phyloP scores from a whole-genome alignment of 805 yeast species.

The Millerozyma miso region DNA sequence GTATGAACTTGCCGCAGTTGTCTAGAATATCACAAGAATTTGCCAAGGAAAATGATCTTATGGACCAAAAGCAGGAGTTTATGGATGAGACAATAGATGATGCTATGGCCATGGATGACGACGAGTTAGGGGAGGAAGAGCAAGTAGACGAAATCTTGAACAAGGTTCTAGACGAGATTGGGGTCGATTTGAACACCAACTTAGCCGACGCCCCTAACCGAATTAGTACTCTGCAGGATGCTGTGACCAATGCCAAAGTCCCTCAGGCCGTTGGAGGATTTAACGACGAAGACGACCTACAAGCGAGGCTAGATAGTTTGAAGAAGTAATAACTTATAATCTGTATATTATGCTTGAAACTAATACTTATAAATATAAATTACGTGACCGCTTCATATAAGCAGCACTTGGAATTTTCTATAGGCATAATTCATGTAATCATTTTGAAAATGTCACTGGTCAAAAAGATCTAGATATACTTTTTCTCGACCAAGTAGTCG shows the following conservation, averaged over 20 bases:
- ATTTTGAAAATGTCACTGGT: too few species aligned
- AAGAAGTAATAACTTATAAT: slow-evolving; percentile 41
- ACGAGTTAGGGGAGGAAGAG: slow-evolving; percentile 74
- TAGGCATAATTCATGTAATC: too few species aligned
- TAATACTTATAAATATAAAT: too few species aligned
- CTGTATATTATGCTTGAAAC: not conserved
- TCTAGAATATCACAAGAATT: slow-evolving; percentile 92
- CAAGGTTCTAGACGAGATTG: slow-evolving; percentile 93
- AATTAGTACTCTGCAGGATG: slow-evolving; percentile 31
- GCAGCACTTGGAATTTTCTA: not conserved
- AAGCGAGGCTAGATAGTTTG: slow-evolving; percentile 80
- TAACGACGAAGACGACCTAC: slow-evolving; percentile 73
- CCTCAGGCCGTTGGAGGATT: slow-evolving; percentile 53
- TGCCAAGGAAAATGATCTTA: slow-evolving; percentile 87
- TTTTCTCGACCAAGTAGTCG: slow-evolving; percentile 57
- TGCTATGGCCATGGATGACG: slow-evolving; percentile 81
- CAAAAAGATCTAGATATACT: slow-evolving; percentile 27
- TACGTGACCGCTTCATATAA: not conserved
- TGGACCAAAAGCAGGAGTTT: slow-evolving; percentile 98
- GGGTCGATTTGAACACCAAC: slow-evolving; percentile 66
- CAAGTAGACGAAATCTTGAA: slow-evolving; percentile 89
- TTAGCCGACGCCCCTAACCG: slow-evolving; percentile 45
- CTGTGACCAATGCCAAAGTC: slow-evolving; percentile 35
- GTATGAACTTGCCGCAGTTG: slow-evolving; percentile 87
- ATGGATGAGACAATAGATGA: slow-evolving; percentile 98